Evolutionary conservation across 208 protist species (phyloP), one percentile per base, ranked within the genome.

Genomic region (Trypanosoma melophagium): DNA sequence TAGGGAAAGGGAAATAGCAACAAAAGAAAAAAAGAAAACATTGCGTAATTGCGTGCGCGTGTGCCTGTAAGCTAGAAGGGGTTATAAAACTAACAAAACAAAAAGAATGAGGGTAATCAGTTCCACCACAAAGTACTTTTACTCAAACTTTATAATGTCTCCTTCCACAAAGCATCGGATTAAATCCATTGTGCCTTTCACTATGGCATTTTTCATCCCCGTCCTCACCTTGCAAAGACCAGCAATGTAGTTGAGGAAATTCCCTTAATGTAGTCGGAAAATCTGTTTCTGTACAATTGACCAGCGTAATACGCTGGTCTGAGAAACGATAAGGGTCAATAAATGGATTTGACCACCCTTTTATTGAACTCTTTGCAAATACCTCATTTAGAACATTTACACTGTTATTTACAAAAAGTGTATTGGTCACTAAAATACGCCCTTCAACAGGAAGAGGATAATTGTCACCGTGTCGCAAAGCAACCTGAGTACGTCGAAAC

Each of bases 381-480:
- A 24, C 51, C 19, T 55, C 51, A 25, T 22, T 31, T n/a, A 55
- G 24, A 1, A 55, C 51, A 55, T 55, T 22, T 14, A 55, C 24
- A 31, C 13, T 31, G 19, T 55, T 55, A 55, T 55, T 31, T 35
- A 55, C 51, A 55, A 55, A 55, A 25, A 55, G 1, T 25, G 51
- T 21, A 22, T 55, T n/a, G 4, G 12, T 2, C 9, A 55, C 51
- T 21, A 14, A 31, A 24, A 55, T 55, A 13, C 12, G 7, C 1
- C 51, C 51, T 24, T 55, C 24, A 21, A 55, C 51, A 35, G 12
- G 12, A 55, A 55, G 51, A 55, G 57, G 57, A 56, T 70, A 70
- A 10, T 70, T 70, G 45, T 70, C 65, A 49, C 65, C 65, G 22
- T 69, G 38, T 41, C 65, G 65, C 12, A 70, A 47, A 69, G 59